phyloP scores from a whole-genome alignment of 1,284 basidiomycete genomes.

The Leccinum huronense region DNA sequence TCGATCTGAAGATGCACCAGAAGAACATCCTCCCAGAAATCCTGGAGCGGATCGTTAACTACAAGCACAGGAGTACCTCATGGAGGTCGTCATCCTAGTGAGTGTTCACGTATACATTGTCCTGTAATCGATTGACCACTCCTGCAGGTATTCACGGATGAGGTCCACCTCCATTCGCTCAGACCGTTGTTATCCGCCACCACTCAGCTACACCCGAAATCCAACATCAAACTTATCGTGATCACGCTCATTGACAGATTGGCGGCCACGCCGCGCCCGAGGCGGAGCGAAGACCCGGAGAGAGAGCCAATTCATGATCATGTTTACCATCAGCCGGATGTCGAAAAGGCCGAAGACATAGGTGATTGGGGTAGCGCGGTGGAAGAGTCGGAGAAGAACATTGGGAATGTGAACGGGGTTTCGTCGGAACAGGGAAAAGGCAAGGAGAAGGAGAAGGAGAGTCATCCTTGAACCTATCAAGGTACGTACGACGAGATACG shows the following conservation, averaged over 20 bases:
- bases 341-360: conserved; percentile 33
- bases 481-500: conserved; percentile 42
- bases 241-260: conserved; percentile 93
- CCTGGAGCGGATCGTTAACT: conserved; percentile 92
- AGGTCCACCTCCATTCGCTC: conserved; percentile 91
- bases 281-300: conserved; percentile 80
- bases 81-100: conserved; percentile 97
- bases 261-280: conserved; percentile 89
- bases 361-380: conserved; percentile 27
- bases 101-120: conserved; percentile 18
- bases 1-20: conserved; percentile 89
- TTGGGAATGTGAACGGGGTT: conserved; percentile 32
- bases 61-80: conserved; percentile 97
- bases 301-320: conserved; percentile 47
- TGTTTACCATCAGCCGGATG: conserved; percentile 24
- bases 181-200: conserved; percentile 92
- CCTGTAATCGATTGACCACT: background rate
- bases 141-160: conserved; percentile 84
- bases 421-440: conserved; percentile 37
- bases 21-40: conserved; percentile 83
- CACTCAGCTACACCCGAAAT: conserved; percentile 90
- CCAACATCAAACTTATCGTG: conserved; percentile 96
- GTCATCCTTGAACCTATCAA: conserved; percentile 91
- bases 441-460: conserved; percentile 68
- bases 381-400: conserved; percentile 34